Percentiles rank a stretch among this genome's conserved stretches.
Evolutionary conservation across 805 yeast genomes (phyloP).

Genomic region (Wickerhamia fluorescens): DNA sequence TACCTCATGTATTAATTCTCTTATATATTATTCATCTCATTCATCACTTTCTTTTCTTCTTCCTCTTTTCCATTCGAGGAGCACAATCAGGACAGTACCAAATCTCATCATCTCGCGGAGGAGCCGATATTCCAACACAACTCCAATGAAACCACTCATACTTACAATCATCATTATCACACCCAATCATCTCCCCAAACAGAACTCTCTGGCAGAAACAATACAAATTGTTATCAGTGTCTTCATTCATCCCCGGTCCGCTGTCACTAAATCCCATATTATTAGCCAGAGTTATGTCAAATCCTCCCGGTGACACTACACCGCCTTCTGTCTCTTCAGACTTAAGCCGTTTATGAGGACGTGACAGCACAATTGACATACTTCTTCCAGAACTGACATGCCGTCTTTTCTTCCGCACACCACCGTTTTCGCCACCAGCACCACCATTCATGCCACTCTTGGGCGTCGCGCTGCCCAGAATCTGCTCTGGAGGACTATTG

Average conservation of each 20-base stretch:
- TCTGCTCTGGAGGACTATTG: constrained; percentile 3
- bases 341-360: constrained; percentile 8
- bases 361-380: constrained; percentile 1
- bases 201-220: constrained; percentile 94
- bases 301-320: constrained; percentile 1
- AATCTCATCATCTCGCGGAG: constrained; percentile 71
- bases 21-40: too few species aligned
- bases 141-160: constrained; percentile 95
- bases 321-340: constrained; percentile 8
- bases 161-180: constrained; percentile 85
- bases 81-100: constrained; percentile 93
- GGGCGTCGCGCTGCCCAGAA: constrained; percentile 27
- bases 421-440: constrained; percentile 3
- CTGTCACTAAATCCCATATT: constrained; percentile 5
- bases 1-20: too few species aligned
- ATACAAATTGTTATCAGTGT: constrained; percentile 42
- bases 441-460: constrained; percentile 4
- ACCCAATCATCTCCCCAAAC: constrained; percentile 94
- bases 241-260: constrained; percentile 31
- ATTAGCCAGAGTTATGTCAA: constrained; percentile 1
- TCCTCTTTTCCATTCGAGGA: constrained; percentile 39
- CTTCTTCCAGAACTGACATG: background rate
- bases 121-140: constrained; percentile 84
- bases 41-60: constrained; percentile 30
- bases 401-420: constrained; percentile 3